Evolutionary conservation across 78 protist genomes (phyloP).

Genomic region (Bigelowiella natans): DNA sequence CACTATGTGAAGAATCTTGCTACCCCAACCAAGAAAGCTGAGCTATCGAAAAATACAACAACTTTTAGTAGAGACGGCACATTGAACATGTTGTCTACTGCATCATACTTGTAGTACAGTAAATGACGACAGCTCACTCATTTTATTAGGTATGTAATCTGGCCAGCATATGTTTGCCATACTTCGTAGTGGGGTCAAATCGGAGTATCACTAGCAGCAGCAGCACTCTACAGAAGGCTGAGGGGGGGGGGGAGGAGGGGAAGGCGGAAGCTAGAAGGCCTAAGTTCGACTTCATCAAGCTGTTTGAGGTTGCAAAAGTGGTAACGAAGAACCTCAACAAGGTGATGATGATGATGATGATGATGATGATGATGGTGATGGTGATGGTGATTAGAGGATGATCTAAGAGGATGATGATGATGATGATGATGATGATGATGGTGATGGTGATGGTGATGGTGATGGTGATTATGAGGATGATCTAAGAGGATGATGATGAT

Average conservation of each 20-base stretch:
- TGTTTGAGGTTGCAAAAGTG: constrained; percentile 50
- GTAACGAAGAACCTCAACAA: too few species aligned
- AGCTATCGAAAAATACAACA: too few species aligned
- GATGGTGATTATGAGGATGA: neutral
- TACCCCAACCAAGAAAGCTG: too few species aligned
- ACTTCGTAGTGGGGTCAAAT: constrained; percentile 59
- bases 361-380: neutral
- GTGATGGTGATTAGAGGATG: neutral
- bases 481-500: neutral
- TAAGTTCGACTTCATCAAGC: constrained; percentile 60
- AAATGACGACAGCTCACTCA: too few species aligned
- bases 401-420: constrained; percentile 36
- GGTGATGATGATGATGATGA: neutral
- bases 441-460: neutral
- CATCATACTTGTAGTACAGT: too few species aligned
- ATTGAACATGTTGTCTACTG: too few species aligned
- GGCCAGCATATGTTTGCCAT: constrained; percentile 88
- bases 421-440: neutral
- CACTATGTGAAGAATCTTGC: too few species aligned
- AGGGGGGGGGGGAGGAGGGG: too few species aligned
- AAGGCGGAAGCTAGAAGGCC: neutral
- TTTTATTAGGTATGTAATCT: constrained; percentile 90
- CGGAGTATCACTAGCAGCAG: too few species aligned
- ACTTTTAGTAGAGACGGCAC: too few species aligned
- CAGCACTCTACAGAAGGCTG: too few species aligned